These are phyloP conservation scores for Hyaloscypha hepaticicola DNA, from an alignment of 495 filamentous ascomycete genomes.

Conservation along the genomic window DNA sequence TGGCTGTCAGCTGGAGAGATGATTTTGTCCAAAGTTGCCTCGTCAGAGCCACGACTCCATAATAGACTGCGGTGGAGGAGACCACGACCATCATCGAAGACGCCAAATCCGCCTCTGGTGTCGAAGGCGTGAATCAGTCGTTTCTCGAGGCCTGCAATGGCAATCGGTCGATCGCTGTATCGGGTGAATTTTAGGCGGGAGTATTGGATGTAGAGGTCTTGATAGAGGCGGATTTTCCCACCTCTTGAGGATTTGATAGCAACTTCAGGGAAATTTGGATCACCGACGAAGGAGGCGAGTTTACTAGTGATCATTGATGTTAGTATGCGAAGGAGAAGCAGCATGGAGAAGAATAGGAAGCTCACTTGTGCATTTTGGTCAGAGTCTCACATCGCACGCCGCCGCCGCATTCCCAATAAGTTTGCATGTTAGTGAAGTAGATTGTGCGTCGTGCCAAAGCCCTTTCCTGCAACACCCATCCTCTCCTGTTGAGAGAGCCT, in stretches of 20 bases:
- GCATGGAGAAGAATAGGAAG: background rate
- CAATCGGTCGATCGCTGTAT: constrained; percentile 12
- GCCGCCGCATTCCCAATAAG: constrained; percentile 45
- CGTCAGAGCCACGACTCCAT: constrained; percentile 1
- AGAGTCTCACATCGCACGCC: constrained; percentile 37
- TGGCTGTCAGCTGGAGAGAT: background rate
- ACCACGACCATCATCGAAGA: constrained; percentile 18
- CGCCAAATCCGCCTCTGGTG: constrained; percentile 5
- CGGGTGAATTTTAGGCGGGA: constrained; percentile 10
- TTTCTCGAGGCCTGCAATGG: constrained; percentile 17
- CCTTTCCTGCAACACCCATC: constrained; percentile 45
- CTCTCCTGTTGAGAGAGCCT: constrained; percentile 38
- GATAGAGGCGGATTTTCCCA: constrained; percentile 11
- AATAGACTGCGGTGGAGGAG: constrained; percentile 4
- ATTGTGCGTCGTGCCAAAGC: constrained; percentile 42
- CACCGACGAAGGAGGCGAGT: constrained; percentile 36
- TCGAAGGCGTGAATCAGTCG: constrained; percentile 1
- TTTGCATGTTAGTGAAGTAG: constrained; percentile 40
- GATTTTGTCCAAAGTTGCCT: constrained; percentile 8
- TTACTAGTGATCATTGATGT: constrained; percentile 16
- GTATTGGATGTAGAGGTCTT: constrained; percentile 13
- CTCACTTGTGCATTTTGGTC: constrained; percentile 14
- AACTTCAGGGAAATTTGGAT: constrained; percentile 38
- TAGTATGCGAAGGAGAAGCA: background rate
- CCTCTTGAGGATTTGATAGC: background rate